Base-by-base conservation (phyloP, 495 filamentous ascomycete genomes). In the Lasiosphaeria miniovina region DNA sequence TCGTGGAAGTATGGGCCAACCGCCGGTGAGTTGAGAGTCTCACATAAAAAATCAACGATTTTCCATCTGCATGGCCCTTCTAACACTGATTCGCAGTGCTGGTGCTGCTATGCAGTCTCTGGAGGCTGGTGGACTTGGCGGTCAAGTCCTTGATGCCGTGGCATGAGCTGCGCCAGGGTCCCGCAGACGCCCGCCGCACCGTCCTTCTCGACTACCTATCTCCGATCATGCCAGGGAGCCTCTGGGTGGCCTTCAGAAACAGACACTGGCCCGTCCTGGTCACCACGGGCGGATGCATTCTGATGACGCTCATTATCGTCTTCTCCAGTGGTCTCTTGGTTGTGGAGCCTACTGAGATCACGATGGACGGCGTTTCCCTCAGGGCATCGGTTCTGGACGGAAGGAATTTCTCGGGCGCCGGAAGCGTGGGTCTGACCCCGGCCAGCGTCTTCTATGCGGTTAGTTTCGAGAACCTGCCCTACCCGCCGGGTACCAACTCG, bases 121-220 rank as follows among this genome's bases (percentile, higher is more conserved):
- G 43, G 43, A 46, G 43, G 11, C 12, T 46, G 43, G 43, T 46
- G 11, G 43, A 46, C 12, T n/a, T 46, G 12, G 15, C 5, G 5
- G 43, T 46, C 15, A 11, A n/a, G 43, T 46, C 43, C 12, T 46
- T 46, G 43, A 46, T 46, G 43, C 43, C 43, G 43, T 46, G 43
- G 43, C 15, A 46, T n/a, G 43, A 46, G 12, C 43, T 46, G 43
- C 43, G 12, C 12, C 43, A 14, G 1, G 43, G 43, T 4, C 43
- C 43, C 4, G 12, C 43, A n/a, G 15, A 4, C 43, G 43, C 43
- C 7, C 12, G 15, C 5, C 12, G 15, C 12, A 14, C 43, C 5
- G 5, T 46, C 12, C 43, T 46, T 5, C 43, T 46, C 43, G 43
- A 46, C 3, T 46, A 46, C 43, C 12, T 46, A 0, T 14, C 43